Base-by-base conservation (phyloP, 106 monocot species). In the Cymbidium sinense region DNA sequence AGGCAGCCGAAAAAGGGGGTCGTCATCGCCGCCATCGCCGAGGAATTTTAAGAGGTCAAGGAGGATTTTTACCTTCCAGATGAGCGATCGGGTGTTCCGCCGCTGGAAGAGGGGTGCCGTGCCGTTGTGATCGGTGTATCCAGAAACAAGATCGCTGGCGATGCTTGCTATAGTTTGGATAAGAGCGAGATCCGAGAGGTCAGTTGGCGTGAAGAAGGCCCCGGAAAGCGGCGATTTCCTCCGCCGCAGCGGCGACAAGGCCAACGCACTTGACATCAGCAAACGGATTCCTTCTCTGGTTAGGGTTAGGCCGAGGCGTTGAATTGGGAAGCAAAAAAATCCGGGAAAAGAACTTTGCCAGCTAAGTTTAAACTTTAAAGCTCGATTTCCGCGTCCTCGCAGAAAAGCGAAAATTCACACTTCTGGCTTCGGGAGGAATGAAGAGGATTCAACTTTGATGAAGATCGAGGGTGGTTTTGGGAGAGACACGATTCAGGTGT, bases 181-280 rank as follows among this genome's bases (percentile, higher is more conserved):
- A 13, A 98, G 88, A 12, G 80, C 43, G 50, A 52, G 43, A 50
- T 75, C 89, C 52, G 82, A 35, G 70, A 98, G 82, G 73, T 80
- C 81, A 20, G 64, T 29, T 21, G 94, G 96, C 0, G 90, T 75
- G 75, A 91, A 93, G 83, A 84, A 96, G 64, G 85, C 79, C 0
- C 89, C 93, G 21, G 86, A 47, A 55, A 83, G 81, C 8, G 93
- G 93, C 28, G 85, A 76, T 34, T 79, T 75, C 81, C 82, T 75
- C 67, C 86, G 83, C 74, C 81, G 83, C 3, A 78, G 25, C 25
- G 77, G 78, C n/a, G 85, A 70, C 82, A 93, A 84, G 8, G 67
- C 79, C 17, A 85, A 18, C 31, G 79, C 44, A 34, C 73, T 81
- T 37, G 88, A 67, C 81, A 82, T 86, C 72, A 18, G 31, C 51